Base-by-base conservation (phyloP, 177 flowering plant genomes). In the Tripterygium wilfordii region DNA sequence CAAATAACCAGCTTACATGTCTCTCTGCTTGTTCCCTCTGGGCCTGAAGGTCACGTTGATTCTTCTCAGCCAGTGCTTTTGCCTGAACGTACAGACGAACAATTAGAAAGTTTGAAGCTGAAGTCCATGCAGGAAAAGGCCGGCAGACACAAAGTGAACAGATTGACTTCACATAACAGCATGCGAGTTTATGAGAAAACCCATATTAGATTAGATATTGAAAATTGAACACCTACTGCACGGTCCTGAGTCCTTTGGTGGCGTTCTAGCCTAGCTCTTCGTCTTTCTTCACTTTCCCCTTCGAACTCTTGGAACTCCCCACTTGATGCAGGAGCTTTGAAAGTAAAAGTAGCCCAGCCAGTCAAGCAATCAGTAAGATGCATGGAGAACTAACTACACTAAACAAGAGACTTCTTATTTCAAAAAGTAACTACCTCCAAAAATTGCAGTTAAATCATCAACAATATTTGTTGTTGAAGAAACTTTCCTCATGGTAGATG, bases 11-110 rank as follows among this genome's bases (percentile, higher is more conserved):
- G 56, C 91, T 74, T 74, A 88, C 98, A 77, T 80, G 78, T 75
- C 83, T 80, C 76, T 91, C 98, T 27, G 86, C 91, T 69, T 88
- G 98, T 10, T 88, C 98, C 61, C 71, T 72, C 55, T 77, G 95
- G 41, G 51, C 60, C 58, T 86, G 80, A 58, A 77, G 79, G 60
- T 91, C 98, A 36, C 98, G 82, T 53, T 83, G 67, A 76, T 91
- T 91, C 71, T 82, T 88, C 64, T 85, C 94, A 36, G 85, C 91
- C 57, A 88, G 48, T 28, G 98, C 98, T 67, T 86, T 77, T 68
- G 72, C 77, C 98, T 91, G 63, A 48, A 58, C 39, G 58, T 2
- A 45, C 15, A 48, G 35, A 40, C 24, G 1, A 47, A 35, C 23
- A 49, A 47, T 27, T 19, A 38, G 36, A 42, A 20, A 2, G 12